Conservation (phyloP, 2,329 filamentous ascomycete genomes). For the Alternaria arbusti region DNA sequence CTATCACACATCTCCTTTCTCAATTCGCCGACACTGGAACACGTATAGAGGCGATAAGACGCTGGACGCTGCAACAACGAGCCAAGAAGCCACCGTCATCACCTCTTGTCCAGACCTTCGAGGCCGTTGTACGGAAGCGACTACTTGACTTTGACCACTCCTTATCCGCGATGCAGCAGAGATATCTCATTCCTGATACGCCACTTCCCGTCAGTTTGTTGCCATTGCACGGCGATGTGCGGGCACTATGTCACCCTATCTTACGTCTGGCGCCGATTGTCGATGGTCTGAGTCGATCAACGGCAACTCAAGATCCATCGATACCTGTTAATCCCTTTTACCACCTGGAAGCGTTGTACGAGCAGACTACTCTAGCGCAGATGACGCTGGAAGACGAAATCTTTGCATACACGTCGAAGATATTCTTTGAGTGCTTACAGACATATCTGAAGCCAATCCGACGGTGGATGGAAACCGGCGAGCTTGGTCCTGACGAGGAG, state of each 20-base stretch:
- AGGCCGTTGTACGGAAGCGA: conserved; percentile 65
- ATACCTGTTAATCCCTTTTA: conserved; percentile 62
- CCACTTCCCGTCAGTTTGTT: conserved; percentile 72
- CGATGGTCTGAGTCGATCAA: neutral
- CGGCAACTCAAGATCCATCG: conserved; percentile 57
- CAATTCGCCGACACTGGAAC: conserved; percentile 59
- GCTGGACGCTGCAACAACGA: conserved; percentile 49
- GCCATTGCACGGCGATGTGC: conserved; percentile 65
- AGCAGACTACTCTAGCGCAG: conserved; percentile 72
- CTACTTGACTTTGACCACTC: conserved; percentile 64
- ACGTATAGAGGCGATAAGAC: conserved; percentile 55
- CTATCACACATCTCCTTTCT: conserved; percentile 48
- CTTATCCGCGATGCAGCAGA: conserved; percentile 66
- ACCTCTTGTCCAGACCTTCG: conserved; percentile 71
- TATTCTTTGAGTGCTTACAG: conserved; percentile 83
- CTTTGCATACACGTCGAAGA: conserved; percentile 68
- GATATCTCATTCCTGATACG: conserved; percentile 61
- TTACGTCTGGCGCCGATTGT: conserved; percentile 68
- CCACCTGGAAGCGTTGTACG: conserved; percentile 80
- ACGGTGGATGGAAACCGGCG: conserved; percentile 83
- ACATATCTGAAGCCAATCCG: conserved; percentile 82
- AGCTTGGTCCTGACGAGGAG: conserved; percentile 68
- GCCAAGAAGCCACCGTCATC: conserved; percentile 36
- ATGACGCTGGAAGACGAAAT: conserved; percentile 67
- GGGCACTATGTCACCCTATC: conserved; percentile 61